These are phyloP conservation scores for Teunomyces funiuensis DNA, from an alignment of 805 yeast species.

Conservation along the genomic window DNA sequence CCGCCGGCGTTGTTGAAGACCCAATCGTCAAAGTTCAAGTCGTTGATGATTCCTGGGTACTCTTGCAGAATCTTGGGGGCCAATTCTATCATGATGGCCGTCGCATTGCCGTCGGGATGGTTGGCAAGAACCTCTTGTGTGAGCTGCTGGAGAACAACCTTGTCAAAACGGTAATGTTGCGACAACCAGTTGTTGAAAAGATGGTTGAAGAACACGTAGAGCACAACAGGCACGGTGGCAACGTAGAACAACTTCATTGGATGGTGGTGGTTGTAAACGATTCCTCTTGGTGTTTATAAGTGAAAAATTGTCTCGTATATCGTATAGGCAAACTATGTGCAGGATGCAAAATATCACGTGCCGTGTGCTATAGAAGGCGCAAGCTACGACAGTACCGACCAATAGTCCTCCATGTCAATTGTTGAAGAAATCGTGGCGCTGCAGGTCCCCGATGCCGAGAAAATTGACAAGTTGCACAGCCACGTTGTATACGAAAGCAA, in stretches of 20 bases:
- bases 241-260: constrained; percentile 27
- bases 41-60: constrained; percentile 77
- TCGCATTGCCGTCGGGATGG: constrained; percentile 59
- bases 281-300: neutral
- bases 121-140: constrained; percentile 53
- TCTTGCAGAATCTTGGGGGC: constrained; percentile 54
- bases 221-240: constrained; percentile 21
- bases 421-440: neutral
- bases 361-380: too few species aligned
- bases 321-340: too few species aligned
- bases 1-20: constrained; percentile 97
- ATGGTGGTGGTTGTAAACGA: neutral
- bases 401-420: neutral
- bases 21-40: constrained; percentile 80
- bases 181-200: constrained; percentile 70
- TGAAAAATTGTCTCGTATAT: constrained; percentile 4
- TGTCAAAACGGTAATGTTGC: constrained; percentile 67
- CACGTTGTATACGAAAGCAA: neutral
- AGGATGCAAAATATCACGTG: too few species aligned
- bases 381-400: too few species aligned
- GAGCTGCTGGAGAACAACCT: constrained; percentile 54
- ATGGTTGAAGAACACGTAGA: constrained; percentile 36
- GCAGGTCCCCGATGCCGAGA: neutral
- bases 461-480: neutral
- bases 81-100: constrained; percentile 62